Conservation (phyloP, 176 grass and related monocot genomes). For the Ananas comosus region DNA sequence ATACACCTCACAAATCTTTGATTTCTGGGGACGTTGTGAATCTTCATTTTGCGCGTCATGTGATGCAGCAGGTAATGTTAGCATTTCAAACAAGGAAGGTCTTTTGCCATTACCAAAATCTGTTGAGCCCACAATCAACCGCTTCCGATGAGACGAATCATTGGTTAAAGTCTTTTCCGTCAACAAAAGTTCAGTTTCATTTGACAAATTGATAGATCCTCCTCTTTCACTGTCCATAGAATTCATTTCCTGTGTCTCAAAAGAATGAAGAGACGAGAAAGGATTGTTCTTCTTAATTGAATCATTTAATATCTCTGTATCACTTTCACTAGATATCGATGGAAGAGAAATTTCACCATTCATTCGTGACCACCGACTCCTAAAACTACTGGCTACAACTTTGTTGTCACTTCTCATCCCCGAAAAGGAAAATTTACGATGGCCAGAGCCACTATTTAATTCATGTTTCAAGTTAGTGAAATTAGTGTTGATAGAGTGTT, state of each 20-base stretch:
- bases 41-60: conserved; percentile 14
- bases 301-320: conserved; percentile 7
- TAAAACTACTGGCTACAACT: conserved; percentile 6
- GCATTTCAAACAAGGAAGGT: conserved; percentile 50
- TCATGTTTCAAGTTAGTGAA: conserved; percentile 23
- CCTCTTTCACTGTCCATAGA: conserved; percentile 17
- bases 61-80: conserved; percentile 36
- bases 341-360: background rate
- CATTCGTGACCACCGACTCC: conserved; percentile 16
- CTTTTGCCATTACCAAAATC: conserved; percentile 26
- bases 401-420: conserved; percentile 12
- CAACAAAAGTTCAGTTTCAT: conserved; percentile 11
- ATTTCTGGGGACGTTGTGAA: conserved; percentile 17
- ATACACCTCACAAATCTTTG: conserved; percentile 19
- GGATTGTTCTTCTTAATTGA: conserved; percentile 9
- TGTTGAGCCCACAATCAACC: conserved; percentile 13
- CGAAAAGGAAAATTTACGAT: background rate
- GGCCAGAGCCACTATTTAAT: background rate
- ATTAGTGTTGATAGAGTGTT: conserved; percentile 22
- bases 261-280: conserved; percentile 8
- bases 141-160: conserved; percentile 1
- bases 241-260: conserved; percentile 25
- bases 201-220: conserved; percentile 11
- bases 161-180: conserved; percentile 15
- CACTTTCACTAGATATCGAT: conserved; percentile 14